Evolutionary conservation across 2,329 filamentous ascomycete genomes (phyloP), one percentile per base, ranked within the genome.

Genomic region (Nemania sp.): DNA sequence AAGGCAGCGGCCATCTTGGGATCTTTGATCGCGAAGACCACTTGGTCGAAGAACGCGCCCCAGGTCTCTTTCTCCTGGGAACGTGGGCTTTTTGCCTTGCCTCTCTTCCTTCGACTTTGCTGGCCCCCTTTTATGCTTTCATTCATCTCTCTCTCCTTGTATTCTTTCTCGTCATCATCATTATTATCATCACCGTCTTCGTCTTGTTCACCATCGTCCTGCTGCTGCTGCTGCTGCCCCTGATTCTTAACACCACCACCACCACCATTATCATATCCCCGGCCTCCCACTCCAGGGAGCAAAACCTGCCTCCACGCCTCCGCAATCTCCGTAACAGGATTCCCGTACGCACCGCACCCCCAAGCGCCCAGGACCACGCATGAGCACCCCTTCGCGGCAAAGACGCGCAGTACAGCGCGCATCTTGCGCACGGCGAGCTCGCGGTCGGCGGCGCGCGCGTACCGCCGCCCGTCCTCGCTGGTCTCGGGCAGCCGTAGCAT

Each of bases 271-370:
- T n/a, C n/a, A n/a, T n/a, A n/a, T n/a, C n/a, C 28, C 28, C 8
- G 4, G 28, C 28, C 28, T 14, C 28, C 9, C 4, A 14, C 11
- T 9, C 28, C 9, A 37, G 15, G 14, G 8, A 19, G 26, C 11
- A 63, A 31, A 77, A 73, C 72, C 53, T 70, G 75, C 54, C 72
- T 73, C 78, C 84, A 88, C 0, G 79, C 75, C 15, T 72, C 69
- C 12, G 83, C 83, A 24, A 87, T 70, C 66, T 86, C 82, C 1
- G 70, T 70, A 0, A 84, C 77, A 0, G 84, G 84, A 57, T 87
- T 86, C 0, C 81, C 82, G 52, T 85, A 83, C 0, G 81, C 81
- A 2, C 84, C 84, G 55, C 83, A 86, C 0, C 84, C 84, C 82
- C 83, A 86, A 0, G 84, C 83, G 0, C 84, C 84, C 0, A 87